These are phyloP conservation scores for Alternaria angustiovoidea DNA, from an alignment of 2,329 filamentous ascomycete genomes.

Conservation along the genomic window DNA sequence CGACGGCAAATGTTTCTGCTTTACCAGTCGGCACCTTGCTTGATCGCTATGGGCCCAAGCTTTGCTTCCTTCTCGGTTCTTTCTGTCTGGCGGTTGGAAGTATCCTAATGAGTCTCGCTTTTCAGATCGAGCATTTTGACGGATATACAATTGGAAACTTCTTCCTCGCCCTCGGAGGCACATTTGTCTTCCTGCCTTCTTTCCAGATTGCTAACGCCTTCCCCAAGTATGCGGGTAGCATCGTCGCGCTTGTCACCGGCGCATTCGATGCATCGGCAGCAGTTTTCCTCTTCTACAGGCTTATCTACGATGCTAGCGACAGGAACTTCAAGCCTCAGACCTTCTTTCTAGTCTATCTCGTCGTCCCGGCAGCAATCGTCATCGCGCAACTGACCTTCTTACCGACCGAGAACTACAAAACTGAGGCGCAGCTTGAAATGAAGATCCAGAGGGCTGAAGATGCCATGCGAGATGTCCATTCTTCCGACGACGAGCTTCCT, in stretches of 20 bases:
- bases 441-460: constrained; percentile 46
- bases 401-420: constrained; percentile 81
- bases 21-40: constrained; percentile 48
- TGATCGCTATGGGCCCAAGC: constrained; percentile 48
- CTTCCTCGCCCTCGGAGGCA: constrained; percentile 78
- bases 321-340: constrained; percentile 67
- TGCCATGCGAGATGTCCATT: constrained; percentile 56
- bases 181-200: constrained; percentile 82
- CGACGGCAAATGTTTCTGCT: constrained; percentile 50
- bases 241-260: constrained; percentile 79
- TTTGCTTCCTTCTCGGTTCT: constrained; percentile 44
- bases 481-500: constrained; percentile 62
- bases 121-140: constrained; percentile 47
- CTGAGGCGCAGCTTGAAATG: constrained; percentile 52
- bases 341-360: constrained; percentile 77
- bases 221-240: constrained; percentile 77
- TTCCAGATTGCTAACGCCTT: constrained; percentile 89
- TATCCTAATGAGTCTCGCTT: constrained; percentile 50
- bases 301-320: constrained; percentile 69
- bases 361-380: constrained; percentile 73
- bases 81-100: constrained; percentile 45
- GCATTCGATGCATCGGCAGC: constrained; percentile 86
- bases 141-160: constrained; percentile 75
- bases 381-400: constrained; percentile 74
- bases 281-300: constrained; percentile 76